Conservation (phyloP, 352 stramenopile genomes). For the Plasmopara muralis region DNA sequence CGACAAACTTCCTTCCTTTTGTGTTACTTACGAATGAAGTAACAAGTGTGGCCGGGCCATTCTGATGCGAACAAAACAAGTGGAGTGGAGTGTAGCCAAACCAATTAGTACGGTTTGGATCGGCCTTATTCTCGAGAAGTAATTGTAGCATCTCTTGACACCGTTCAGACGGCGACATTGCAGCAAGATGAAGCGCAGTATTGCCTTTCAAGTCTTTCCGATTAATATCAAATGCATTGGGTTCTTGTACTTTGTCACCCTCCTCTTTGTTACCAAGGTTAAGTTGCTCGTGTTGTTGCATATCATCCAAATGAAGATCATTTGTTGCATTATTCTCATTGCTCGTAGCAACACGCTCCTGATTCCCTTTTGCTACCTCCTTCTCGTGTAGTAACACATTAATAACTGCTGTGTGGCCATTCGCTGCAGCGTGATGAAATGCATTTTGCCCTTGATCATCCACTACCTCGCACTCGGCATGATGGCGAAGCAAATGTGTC, state of each 20-base stretch:
- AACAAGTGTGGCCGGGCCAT: constrained; percentile 55
- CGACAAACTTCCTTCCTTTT: neutral
- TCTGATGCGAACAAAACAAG: constrained; percentile 81
- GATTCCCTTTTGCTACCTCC: constrained; percentile 16
- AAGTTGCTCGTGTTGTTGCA: constrained; percentile 7
- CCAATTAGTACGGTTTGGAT: constrained; percentile 75
- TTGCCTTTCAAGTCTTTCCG: constrained; percentile 79
- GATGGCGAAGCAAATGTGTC: constrained; percentile 60
- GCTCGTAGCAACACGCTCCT: constrained; percentile 2
- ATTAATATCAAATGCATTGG: constrained; percentile 59
- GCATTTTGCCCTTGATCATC: constrained; percentile 82
- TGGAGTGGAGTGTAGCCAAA: constrained; percentile 83
- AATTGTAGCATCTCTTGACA: constrained; percentile 82
- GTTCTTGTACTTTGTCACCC: constrained; percentile 14
- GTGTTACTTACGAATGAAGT: constrained; percentile 70
- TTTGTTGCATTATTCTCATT: constrained; percentile 8
- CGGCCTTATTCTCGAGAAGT: constrained; percentile 69
- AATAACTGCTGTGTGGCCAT: constrained; percentile 68
- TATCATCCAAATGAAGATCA: constrained; percentile 4
- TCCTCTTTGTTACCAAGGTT: constrained; percentile 1
- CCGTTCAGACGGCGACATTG: constrained; percentile 73
- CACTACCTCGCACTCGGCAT: constrained; percentile 61
- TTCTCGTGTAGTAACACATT: constrained; percentile 70
- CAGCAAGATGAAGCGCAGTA: constrained; percentile 72
- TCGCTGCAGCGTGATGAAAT: constrained; percentile 73